These are phyloP conservation scores for Leccinum sublutescens DNA, from an alignment of 768 basidiomycete species.

Conservation along the genomic window DNA sequence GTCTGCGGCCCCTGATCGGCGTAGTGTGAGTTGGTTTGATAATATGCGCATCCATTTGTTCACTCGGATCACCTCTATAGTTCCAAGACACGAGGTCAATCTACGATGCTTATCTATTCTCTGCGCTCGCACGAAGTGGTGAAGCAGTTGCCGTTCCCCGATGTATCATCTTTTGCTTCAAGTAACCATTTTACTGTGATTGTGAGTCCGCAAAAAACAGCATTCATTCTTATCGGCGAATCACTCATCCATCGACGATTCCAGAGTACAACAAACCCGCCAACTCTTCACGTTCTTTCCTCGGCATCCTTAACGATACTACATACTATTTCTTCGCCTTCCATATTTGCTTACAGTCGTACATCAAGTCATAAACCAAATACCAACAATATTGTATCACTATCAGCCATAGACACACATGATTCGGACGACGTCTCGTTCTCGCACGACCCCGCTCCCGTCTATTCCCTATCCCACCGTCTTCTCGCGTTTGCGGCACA, in stretches of 20 bases:
- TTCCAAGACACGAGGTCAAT: conserved; percentile 24
- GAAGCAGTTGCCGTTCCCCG: conserved; percentile 45
- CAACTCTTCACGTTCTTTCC: conserved; percentile 56
- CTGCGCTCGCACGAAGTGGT: conserved; percentile 48
- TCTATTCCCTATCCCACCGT: conserved; percentile 60
- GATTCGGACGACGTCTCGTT: conserved; percentile 16
- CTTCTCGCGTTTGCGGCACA: conserved; percentile 60
- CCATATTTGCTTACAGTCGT: conserved; percentile 45
- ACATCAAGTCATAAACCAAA: conserved; percentile 32
- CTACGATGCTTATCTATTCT: conserved; percentile 43
- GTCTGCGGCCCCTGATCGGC: conserved; percentile 36
- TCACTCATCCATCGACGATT: neutral
- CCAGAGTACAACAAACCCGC: conserved; percentile 58
- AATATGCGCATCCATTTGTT: conserved; percentile 1
- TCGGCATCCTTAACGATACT: conserved; percentile 50
- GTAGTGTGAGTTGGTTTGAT: conserved; percentile 30
- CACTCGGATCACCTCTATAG: conserved; percentile 12
- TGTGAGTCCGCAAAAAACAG: conserved; percentile 39
- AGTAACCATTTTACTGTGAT: conserved; percentile 53
- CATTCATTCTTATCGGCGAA: neutral
- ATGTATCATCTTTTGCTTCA: conserved; percentile 44
- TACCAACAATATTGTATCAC: conserved; percentile 41
- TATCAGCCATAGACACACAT: conserved; percentile 33
- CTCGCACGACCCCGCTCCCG: conserved; percentile 38
- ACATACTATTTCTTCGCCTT: conserved; percentile 46